Evolutionary conservation across 768 basidiomycete species (phyloP).

Genomic region (Boletus pseudo-olivaceus): DNA sequence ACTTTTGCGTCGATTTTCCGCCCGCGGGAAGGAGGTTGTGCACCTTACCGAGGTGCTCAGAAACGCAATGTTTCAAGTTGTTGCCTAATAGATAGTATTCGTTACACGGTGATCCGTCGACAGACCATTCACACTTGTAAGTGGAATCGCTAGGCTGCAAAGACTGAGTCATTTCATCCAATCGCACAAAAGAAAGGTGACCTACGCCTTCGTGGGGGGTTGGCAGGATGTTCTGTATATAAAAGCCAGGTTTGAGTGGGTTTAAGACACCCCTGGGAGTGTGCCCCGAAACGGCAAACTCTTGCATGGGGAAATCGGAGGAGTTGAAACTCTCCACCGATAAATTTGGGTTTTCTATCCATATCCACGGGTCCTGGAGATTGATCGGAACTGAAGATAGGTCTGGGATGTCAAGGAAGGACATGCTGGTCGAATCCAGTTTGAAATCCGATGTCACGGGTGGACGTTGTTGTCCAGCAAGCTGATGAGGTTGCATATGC

Average conservation of each 20-base stretch:
- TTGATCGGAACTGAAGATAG: neutral
- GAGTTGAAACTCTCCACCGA: neutral
- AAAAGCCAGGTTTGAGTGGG: neutral
- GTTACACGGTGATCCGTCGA: conserved; percentile 9
- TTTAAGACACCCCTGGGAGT: too few species aligned
- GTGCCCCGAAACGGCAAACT: too few species aligned
- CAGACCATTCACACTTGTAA: conserved; percentile 8
- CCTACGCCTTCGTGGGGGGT: neutral
- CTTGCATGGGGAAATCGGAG: neutral
- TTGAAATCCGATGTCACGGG: too few species aligned
- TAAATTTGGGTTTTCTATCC: neutral
- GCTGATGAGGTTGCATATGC: neutral
- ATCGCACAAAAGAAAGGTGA: neutral
- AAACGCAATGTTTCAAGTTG: conserved; percentile 12
- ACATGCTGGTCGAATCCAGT: neutral
- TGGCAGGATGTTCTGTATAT: neutral
- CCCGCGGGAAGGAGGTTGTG: conserved; percentile 6
- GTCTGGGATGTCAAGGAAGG: neutral
- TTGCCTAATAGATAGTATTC: neutral
- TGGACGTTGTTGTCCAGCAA: neutral
- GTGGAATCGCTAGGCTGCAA: neutral
- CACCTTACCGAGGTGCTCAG: conserved; percentile 1
- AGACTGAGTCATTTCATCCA: neutral
- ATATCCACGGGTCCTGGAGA: neutral
- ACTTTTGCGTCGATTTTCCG: conserved; percentile 7